These are phyloP conservation scores for Eutrema japonicum DNA, from an alignment of 345 rosid genomes.

Conservation along the genomic window DNA sequence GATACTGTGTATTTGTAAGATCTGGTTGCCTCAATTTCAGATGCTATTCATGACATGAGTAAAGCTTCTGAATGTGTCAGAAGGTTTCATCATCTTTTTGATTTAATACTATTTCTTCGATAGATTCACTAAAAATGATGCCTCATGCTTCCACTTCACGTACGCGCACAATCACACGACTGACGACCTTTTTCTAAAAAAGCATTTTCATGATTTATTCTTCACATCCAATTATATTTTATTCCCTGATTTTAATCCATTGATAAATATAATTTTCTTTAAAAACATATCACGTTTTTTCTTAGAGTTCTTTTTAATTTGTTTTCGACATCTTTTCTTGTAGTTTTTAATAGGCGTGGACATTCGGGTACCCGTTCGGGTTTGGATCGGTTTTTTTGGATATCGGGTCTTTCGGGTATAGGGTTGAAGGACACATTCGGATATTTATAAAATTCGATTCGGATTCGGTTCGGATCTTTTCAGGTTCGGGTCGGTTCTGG, in stretches of 20 bases:
- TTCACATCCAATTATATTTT: slow-evolving; percentile 26
- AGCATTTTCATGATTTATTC: slow-evolving; percentile 29
- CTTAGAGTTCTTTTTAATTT: not conserved
- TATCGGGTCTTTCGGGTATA: too few species aligned
- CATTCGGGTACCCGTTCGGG: too few species aligned
- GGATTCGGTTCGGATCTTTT: too few species aligned
- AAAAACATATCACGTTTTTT: not conserved
- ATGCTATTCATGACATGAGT: slow-evolving; percentile 38
- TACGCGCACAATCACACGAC: slow-evolving; percentile 45
- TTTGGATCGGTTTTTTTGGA: too few species aligned
- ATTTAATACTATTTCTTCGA: not conserved
- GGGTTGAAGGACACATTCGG: too few species aligned
- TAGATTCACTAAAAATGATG: slow-evolving; percentile 41
- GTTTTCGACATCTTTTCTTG: not conserved
- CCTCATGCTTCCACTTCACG: slow-evolving; percentile 45
- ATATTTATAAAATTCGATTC: too few species aligned
- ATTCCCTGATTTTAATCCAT: slow-evolving; percentile 28
- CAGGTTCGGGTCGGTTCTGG: too few species aligned
- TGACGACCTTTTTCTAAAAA: slow-evolving; percentile 30
- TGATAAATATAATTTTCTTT: not conserved
- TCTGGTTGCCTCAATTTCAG: slow-evolving; percentile 41
- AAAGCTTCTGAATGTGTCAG: slow-evolving; percentile 43
- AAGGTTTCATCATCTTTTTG: slow-evolving; percentile 30
- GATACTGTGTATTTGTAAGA: slow-evolving; percentile 18
- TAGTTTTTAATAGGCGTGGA: too few species aligned